Conservation (phyloP, 345 rosid species). For the Leavenworthia alabamica region DNA sequence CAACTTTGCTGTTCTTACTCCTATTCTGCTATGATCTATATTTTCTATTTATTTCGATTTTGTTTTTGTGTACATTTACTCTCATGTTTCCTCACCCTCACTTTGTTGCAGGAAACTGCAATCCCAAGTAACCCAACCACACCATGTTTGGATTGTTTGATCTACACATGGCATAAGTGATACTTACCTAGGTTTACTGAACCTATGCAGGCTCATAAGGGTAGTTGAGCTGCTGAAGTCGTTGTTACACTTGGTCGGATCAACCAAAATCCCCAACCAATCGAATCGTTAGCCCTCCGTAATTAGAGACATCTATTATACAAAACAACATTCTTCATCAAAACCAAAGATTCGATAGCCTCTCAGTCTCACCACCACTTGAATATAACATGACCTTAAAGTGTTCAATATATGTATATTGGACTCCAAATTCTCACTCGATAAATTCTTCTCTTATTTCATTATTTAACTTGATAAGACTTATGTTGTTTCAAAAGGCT, state of each 20-base stretch:
- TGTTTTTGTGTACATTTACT: neutral
- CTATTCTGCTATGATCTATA: neutral
- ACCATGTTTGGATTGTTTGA: neutral
- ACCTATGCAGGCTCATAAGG: neutral
- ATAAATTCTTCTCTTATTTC: too few relatives aligned
- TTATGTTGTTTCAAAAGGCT: too few relatives aligned
- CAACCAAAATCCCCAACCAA: neutral
- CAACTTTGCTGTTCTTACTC: neutral
- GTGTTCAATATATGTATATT: too few relatives aligned
- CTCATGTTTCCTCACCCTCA: neutral
- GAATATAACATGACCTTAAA: too few relatives aligned
- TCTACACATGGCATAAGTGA: neutral
- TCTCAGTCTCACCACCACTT: too few relatives aligned
- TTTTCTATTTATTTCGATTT: neutral
- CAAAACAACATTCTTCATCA: neutral
- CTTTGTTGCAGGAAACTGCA: neutral
- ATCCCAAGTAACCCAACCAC: neutral
- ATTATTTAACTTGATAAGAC: constrained; percentile 37
- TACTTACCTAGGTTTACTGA: neutral
- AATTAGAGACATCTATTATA: neutral
- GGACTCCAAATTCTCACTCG: neutral
- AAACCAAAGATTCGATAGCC: too few relatives aligned
- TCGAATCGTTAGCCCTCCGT: neutral
- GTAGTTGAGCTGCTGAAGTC: neutral
- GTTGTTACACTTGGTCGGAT: neutral